phyloP scores from a whole-genome alignment of 345 rosid genomes.

The Dimocarpus longan region DNA sequence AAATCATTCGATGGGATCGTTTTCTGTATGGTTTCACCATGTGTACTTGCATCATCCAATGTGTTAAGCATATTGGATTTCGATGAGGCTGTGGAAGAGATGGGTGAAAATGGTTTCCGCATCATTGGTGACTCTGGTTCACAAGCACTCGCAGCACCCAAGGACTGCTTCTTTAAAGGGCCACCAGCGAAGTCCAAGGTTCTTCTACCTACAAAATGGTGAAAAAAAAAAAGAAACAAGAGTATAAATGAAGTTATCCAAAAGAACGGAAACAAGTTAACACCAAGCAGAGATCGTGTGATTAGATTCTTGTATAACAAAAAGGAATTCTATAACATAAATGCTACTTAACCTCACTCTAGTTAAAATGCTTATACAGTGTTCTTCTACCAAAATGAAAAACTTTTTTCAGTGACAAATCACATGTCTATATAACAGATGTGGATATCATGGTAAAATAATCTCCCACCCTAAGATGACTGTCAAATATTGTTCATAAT shows the following conservation, averaged over 20 bases:
- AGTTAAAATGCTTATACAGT: too few relatives aligned
- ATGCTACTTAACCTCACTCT: too few relatives aligned
- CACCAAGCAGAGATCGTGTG: too few relatives aligned
- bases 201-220: slow-evolving; percentile 52
- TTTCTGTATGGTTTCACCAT: slow-evolving; percentile 39
- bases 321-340: too few relatives aligned
- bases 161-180: slow-evolving; percentile 59
- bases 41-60: slow-evolving; percentile 26
- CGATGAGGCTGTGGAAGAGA: slow-evolving; percentile 54
- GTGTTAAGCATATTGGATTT: slow-evolving; percentile 45
- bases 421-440: background rate
- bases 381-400: too few relatives aligned
- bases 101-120: slow-evolving; percentile 89
- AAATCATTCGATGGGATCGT: slow-evolving; percentile 28
- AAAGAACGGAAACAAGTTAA: too few relatives aligned
- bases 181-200: slow-evolving; percentile 73
- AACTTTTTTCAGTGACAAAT: background rate
- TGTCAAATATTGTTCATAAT: background rate
- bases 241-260: background rate
- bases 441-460: background rate
- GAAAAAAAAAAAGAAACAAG: background rate
- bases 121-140: slow-evolving; percentile 68
- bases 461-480: background rate
- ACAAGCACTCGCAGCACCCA: slow-evolving; percentile 39
- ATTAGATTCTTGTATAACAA: too few relatives aligned